These are phyloP conservation scores for Phytophthora crassamura DNA, from an alignment of 352 stramenopile genomes.

Conservation along the genomic window DNA sequence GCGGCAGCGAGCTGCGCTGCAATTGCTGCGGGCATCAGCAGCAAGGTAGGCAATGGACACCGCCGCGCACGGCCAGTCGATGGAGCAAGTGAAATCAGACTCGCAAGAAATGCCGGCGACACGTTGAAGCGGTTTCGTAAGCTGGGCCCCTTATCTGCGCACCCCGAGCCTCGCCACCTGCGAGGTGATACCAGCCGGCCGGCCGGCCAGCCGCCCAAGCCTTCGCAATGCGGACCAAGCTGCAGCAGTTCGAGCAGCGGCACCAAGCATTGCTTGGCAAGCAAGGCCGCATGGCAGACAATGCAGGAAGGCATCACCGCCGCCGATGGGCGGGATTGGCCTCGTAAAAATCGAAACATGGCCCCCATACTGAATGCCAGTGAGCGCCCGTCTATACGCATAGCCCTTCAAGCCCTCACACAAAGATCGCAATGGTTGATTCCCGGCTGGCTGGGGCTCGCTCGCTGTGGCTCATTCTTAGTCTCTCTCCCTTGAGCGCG, in stretches of 20 bases:
- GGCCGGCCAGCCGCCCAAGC: background rate
- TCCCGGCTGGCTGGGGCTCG: background rate
- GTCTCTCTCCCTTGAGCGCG: slow-evolving; percentile 13
- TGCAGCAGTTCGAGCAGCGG: background rate
- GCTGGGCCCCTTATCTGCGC: background rate
- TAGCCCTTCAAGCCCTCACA: slow-evolving; percentile 10
- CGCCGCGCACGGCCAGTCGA: too few species aligned
- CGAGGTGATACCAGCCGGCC: background rate
- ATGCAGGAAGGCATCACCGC: too few species aligned
- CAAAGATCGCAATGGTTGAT: slow-evolving; percentile 5
- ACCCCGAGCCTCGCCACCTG: background rate
- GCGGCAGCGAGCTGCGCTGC: background rate
- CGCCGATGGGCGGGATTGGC: background rate
- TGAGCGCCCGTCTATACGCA: slow-evolving; percentile 10
- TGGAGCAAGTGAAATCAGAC: too few species aligned
- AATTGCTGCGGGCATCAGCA: background rate
- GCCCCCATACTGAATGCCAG: slow-evolving; percentile 20
- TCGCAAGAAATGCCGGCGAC: too few species aligned
- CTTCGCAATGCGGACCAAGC: background rate
- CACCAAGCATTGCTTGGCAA: too few species aligned
- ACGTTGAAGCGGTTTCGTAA: too few species aligned
- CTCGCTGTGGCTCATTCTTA: background rate
- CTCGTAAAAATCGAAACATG: slow-evolving; percentile 25
- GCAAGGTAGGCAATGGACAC: background rate
- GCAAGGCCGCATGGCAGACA: background rate